A percentile compares a stretch with the other conserved stretches of the same genome.
Conservation (phyloP, 1,139 yeast genomes). For the Saccharomycopsis hybrid region DNA sequence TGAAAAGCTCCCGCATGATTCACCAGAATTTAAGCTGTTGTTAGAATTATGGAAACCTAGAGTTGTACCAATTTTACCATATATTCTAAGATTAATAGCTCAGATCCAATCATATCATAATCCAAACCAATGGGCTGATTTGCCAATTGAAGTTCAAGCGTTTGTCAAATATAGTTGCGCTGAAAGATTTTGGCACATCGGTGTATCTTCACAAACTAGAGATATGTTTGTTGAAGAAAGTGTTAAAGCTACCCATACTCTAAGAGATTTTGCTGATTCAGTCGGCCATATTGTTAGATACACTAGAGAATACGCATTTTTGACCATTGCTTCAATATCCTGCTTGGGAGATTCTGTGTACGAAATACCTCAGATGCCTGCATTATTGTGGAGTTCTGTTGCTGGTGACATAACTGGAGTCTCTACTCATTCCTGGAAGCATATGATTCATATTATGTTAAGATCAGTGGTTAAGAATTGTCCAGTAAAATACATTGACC, state of each 20-base stretch:
- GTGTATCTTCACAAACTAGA: slow-evolving; percentile 88
- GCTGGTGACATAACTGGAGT: slow-evolving; percentile 84
- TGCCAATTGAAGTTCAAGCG: slow-evolving; percentile 85
- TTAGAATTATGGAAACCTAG: slow-evolving; percentile 87
- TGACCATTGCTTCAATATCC: slow-evolving; percentile 84
- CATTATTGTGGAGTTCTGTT: slow-evolving; percentile 72
- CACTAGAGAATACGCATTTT: slow-evolving; percentile 90
- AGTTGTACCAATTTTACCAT: slow-evolving; percentile 86
- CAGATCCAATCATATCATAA: slow-evolving; percentile 94
- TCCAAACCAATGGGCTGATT: slow-evolving; percentile 81
- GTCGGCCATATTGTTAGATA: slow-evolving; percentile 96
- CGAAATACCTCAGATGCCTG: slow-evolving; percentile 77
- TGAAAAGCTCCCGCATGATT: slow-evolving; percentile 76
- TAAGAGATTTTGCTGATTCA: slow-evolving; percentile 95
- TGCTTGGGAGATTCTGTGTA: slow-evolving; percentile 86
- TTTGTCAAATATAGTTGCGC: slow-evolving; percentile 83
- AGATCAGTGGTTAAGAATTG: slow-evolving; percentile 85
- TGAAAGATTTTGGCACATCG: slow-evolving; percentile 98
- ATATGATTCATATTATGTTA: slow-evolving; percentile 83
- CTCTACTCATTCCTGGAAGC: slow-evolving; percentile 95
- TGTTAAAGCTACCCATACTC: slow-evolving; percentile 86
- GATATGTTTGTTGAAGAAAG: slow-evolving; percentile 94
- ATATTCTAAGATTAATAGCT: slow-evolving; percentile 74
- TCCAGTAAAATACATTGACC: slow-evolving; percentile 61
- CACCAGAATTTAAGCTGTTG: slow-evolving; percentile 67